Percentiles rank a stretch among this genome's conserved stretches.
phyloP scores from a whole-genome alignment of 495 filamentous ascomycete species.

The Penicillium paxilli region DNA sequence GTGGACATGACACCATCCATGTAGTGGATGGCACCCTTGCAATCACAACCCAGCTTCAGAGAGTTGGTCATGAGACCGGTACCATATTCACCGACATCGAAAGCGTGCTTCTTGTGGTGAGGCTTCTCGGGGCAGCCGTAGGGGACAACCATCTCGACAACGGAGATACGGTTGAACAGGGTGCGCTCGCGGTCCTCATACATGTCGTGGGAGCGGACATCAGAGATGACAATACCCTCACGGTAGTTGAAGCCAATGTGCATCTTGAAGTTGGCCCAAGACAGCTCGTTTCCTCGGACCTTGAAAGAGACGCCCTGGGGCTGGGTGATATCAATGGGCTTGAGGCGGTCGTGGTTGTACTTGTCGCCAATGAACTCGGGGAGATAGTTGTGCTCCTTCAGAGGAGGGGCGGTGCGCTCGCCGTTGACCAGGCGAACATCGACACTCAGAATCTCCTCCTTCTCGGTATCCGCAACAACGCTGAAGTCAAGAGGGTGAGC shows the following conservation, averaged over 20 bases:
- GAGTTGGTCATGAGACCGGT: conserved; percentile 96
- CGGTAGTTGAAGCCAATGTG: conserved; percentile 82
- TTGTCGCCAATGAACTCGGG: conserved; percentile 40
- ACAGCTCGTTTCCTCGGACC: conserved; percentile 37
- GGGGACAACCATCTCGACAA: conserved; percentile 96
- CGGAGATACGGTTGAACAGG: conserved; percentile 87
- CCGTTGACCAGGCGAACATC: conserved; percentile 81
- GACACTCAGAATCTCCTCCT: conserved; percentile 89
- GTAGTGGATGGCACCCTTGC: conserved; percentile 94
- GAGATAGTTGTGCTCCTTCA: conserved; percentile 54
- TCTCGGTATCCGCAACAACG: conserved; percentile 64
- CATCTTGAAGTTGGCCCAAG: conserved; percentile 43
- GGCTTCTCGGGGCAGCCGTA: conserved; percentile 93
- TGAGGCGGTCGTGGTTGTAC: conserved; percentile 37
- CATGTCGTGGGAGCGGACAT: conserved; percentile 87
- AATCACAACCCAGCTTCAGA: conserved; percentile 86
- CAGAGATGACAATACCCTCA: conserved; percentile 90
- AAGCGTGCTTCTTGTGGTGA: conserved; percentile 92
- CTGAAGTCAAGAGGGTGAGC: conserved; percentile 41
- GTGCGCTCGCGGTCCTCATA: conserved; percentile 78
- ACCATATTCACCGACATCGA: conserved; percentile 92
- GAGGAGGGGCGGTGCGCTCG: conserved; percentile 56
- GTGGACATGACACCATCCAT: conserved; percentile 84
- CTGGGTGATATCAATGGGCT: conserved; percentile 42
- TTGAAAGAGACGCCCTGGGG: conserved; percentile 43